Conservation (phyloP, 2,329 filamentous ascomycete genomes). For the Lachnellula arida region DNA sequence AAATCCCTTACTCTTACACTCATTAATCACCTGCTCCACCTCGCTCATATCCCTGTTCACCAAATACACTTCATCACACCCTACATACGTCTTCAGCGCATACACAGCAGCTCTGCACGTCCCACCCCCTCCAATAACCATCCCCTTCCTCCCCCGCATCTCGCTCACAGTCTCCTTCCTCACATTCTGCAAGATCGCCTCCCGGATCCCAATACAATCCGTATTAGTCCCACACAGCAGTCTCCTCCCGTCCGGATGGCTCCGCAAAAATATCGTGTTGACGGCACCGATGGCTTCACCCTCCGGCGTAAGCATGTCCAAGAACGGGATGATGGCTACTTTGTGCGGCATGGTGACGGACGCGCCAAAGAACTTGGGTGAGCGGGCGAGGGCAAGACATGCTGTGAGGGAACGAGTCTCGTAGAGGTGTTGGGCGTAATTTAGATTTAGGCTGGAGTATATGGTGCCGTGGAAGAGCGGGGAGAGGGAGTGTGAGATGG, state of each 20-base stretch:
- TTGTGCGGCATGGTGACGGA: slow-evolving; percentile 84
- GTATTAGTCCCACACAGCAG: slow-evolving; percentile 71
- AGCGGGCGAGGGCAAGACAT: slow-evolving; percentile 48
- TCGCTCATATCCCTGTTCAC: slow-evolving; percentile 69
- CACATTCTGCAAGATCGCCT: slow-evolving; percentile 61
- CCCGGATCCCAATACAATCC: slow-evolving; percentile 72
- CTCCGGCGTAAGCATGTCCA: slow-evolving; percentile 70
- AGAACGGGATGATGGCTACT: slow-evolving; percentile 66
- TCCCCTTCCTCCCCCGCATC: slow-evolving; percentile 57
- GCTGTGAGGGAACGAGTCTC: slow-evolving; percentile 46
- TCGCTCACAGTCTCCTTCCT: slow-evolving; percentile 37
- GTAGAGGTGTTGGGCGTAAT: slow-evolving; percentile 49
- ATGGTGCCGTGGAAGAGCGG: slow-evolving; percentile 51
- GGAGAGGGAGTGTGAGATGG: slow-evolving; percentile 51
- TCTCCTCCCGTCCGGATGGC: slow-evolving; percentile 31
- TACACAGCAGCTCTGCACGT: slow-evolving; percentile 76
- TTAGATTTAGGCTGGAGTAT: slow-evolving; percentile 45
- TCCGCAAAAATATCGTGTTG: slow-evolving; percentile 70
- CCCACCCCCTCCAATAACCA: slow-evolving; percentile 74
- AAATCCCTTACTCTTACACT: slow-evolving; percentile 57
- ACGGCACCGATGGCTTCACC: slow-evolving; percentile 70
- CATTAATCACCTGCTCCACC: slow-evolving; percentile 60
- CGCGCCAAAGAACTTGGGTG: slow-evolving; percentile 60
- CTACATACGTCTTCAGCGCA: slow-evolving; percentile 65
- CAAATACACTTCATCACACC: slow-evolving; percentile 65